Percentiles rank a stretch among this genome's conserved stretches.
Conservation (phyloP, 2,329 filamentous ascomycete species). For the Calonectria pauciramosa region DNA sequence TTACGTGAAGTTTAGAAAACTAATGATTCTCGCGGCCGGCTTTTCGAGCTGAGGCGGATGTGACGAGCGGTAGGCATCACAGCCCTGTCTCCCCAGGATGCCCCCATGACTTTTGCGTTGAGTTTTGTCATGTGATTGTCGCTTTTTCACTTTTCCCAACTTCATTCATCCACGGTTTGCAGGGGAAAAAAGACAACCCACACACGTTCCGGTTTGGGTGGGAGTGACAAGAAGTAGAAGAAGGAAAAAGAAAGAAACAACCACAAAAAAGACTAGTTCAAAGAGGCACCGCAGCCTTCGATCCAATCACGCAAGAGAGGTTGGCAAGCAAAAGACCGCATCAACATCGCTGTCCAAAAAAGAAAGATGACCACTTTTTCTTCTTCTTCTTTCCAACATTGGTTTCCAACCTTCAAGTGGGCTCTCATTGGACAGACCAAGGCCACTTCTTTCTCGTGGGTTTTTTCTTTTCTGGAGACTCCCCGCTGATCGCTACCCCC, state of each 20-base stretch:
- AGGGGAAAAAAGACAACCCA: neutral
- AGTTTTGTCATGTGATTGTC: neutral
- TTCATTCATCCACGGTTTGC: neutral
- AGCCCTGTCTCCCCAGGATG: neutral
- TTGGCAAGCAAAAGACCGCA: neutral
- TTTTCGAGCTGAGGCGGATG: neutral
- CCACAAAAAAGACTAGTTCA: neutral
- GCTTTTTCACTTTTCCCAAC: neutral
- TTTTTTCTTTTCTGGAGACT: neutral
- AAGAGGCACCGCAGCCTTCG: neutral
- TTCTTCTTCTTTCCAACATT: no score
- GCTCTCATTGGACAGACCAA: constrained; percentile 5
- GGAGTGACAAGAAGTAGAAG: neutral
- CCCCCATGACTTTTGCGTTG: neutral
- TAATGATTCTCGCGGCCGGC: neutral
- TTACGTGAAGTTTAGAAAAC: neutral
- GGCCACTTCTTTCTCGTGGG: neutral
- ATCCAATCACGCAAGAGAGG: neutral
- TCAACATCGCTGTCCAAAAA: neutral
- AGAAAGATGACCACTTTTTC: neutral
- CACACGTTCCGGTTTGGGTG: neutral
- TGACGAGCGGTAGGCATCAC: neutral
- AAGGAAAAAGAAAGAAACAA: neutral
- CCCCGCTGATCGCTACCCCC: constrained; percentile 6
- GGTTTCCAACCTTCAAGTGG: neutral